Evolutionary conservation across 768 basidiomycete species (phyloP).

Genomic region (Phlebiopsis flavidoalba): DNA sequence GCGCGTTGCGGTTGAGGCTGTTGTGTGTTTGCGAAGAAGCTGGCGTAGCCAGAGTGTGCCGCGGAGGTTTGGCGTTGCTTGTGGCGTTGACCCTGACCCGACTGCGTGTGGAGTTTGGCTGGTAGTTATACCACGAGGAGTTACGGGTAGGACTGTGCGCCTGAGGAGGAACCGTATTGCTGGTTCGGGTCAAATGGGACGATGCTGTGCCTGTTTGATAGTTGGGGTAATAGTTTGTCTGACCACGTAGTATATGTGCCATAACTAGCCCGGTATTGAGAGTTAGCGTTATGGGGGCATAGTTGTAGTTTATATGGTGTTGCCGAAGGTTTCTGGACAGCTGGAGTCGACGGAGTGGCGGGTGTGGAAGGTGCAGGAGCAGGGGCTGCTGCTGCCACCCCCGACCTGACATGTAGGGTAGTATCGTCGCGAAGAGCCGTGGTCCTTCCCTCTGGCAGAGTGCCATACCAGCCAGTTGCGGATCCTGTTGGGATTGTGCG

Average conservation of each 20-base stretch:
- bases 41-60: slow-evolving; percentile 33
- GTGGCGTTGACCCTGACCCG: slow-evolving; percentile 42
- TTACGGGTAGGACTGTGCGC: slow-evolving; percentile 38
- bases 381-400: slow-evolving; percentile 27
- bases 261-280: slow-evolving; percentile 30
- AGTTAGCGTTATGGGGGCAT: slow-evolving; percentile 24
- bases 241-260: slow-evolving; percentile 34
- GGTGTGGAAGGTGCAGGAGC: slow-evolving; percentile 21
- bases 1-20: slow-evolving; percentile 35
- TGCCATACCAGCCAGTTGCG: slow-evolving; percentile 70
- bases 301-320: slow-evolving; percentile 20
- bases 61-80: slow-evolving; percentile 30
- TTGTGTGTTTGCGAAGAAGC: slow-evolving; percentile 34
- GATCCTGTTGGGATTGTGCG: slow-evolving; percentile 59
- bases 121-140: slow-evolving; percentile 40
- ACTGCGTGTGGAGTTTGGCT: slow-evolving; percentile 22
- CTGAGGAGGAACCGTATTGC: slow-evolving; percentile 28
- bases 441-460: slow-evolving; percentile 49
- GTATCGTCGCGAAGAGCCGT: slow-evolving; percentile 71
- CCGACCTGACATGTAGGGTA: slow-evolving; percentile 58
- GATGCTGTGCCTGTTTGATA: slow-evolving; percentile 20
- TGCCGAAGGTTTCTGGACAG: slow-evolving; percentile 12
- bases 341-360: slow-evolving; percentile 23
- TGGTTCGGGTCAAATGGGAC: slow-evolving; percentile 33
- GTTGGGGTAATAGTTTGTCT: slow-evolving; percentile 28